phyloP scores from a whole-genome alignment of 2,329 filamentous ascomycete species.

The Furcasterigmium sp. region DNA sequence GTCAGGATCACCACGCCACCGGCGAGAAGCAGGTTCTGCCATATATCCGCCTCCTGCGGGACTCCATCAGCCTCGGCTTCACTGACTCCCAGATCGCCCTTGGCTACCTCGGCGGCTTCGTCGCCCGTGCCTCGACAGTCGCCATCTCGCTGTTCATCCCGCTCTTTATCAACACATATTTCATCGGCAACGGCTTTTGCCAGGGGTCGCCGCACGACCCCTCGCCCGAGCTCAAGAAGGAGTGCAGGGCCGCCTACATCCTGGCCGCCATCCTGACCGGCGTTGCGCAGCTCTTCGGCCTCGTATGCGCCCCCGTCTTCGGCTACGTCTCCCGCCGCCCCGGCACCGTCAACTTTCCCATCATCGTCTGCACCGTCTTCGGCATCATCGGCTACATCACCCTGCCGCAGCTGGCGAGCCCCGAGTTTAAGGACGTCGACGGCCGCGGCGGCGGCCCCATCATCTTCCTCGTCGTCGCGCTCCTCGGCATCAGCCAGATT shows the following conservation, averaged over 20 bases:
- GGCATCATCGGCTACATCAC: conserved; percentile 74
- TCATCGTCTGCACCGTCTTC: conserved; percentile 64
- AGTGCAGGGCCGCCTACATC: conserved; percentile 82
- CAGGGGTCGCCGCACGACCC: conserved; percentile 58
- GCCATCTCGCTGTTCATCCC: conserved; percentile 94
- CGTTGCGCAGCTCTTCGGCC: conserved; percentile 78
- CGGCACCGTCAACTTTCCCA: conserved; percentile 63
- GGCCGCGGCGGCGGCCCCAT: conserved; percentile 61
- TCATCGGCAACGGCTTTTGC: conserved; percentile 76
- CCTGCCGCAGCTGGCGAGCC: conserved; percentile 72
- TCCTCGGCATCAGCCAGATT: conserved; percentile 91
- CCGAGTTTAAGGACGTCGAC: conserved; percentile 61
- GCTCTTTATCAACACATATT: conserved; percentile 87
- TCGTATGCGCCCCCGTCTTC: conserved; percentile 81
- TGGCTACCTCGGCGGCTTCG: conserved; percentile 90
- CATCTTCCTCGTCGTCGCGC: conserved; percentile 70
- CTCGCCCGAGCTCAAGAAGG: conserved; percentile 71
- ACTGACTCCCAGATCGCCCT: conserved; percentile 74
- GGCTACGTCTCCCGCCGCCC: conserved; percentile 75
- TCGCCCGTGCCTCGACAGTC: conserved; percentile 89
- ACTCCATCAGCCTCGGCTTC: conserved; percentile 65
- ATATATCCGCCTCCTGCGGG: conserved; percentile 54
- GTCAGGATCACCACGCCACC: neutral
- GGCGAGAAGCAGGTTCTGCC: conserved; percentile 35
- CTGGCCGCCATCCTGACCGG: conserved; percentile 84